phyloP scores from a whole-genome alignment of 352 stramenopile genomes.

The Globisporangium recalcitrans region DNA sequence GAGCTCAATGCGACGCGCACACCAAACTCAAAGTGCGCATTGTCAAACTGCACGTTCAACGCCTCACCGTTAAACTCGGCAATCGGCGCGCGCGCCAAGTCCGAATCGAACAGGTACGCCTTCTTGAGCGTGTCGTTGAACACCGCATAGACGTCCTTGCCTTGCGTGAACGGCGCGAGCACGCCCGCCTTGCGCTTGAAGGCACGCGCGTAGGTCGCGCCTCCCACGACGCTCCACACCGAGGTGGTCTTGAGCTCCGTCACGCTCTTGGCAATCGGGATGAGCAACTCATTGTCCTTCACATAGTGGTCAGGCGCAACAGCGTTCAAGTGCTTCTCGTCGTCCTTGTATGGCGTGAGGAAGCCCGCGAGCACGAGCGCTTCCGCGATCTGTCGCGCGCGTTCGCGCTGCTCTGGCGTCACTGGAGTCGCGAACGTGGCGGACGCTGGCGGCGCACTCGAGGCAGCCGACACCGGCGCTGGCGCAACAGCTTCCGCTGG shows the following conservation, averaged over 20 bases:
- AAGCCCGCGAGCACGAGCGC: slow-evolving; percentile 7
- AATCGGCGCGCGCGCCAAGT: slow-evolving; percentile 3
- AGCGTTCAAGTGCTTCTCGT: slow-evolving; percentile 7
- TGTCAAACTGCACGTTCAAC: slow-evolving; percentile 7
- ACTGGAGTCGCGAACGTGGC: background rate
- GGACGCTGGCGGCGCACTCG: background rate
- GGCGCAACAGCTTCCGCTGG: background rate
- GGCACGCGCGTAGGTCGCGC: background rate
- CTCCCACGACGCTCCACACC: background rate
- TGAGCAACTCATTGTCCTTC: slow-evolving; percentile 4
- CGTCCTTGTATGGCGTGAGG: slow-evolving; percentile 9
- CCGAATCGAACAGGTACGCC: slow-evolving; percentile 9
- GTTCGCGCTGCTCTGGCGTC: background rate
- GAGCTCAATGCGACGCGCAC: background rate
- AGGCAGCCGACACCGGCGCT: background rate
- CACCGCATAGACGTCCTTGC: slow-evolving; percentile 46
- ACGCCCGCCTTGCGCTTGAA: slow-evolving; percentile 60
- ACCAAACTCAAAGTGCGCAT: slow-evolving; percentile 10
- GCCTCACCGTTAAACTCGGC: background rate
- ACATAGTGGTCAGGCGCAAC: background rate
- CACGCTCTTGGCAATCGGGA: slow-evolving; percentile 2
- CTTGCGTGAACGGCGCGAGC: slow-evolving; percentile 46
- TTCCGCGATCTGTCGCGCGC: slow-evolving; percentile 3
- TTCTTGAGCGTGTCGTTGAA: slow-evolving; percentile 10
- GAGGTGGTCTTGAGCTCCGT: background rate